Base-by-base conservation (phyloP, 1,139 yeast genomes). In the Candida buenavistaensis region DNA sequence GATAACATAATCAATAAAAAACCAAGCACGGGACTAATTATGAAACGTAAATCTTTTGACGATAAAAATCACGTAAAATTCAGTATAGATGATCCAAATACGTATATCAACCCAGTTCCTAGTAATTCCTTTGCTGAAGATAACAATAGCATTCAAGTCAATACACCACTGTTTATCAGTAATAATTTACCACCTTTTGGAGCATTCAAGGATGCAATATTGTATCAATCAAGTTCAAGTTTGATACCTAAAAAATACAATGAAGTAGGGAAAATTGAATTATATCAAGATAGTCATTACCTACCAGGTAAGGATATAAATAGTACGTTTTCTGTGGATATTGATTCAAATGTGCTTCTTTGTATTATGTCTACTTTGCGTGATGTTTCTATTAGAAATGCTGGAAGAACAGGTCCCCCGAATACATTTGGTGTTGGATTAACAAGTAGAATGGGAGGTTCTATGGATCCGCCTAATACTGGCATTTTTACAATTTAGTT, bases 121-220 rank as follows among this genome's bases (percentile, higher is more conserved):
- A 41, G 48, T 35, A 57, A 55, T 3, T 26, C 40, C 5, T 36
- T 44, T 26, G 36, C 42, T 2, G 23, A 12, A 5, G 40, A 33
- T 10, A 38, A 39, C 17, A 23, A 25, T 20, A 15, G 23, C 5
- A 15, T 17, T 7, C 29, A 27, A 17, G 16, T 24, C 6, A 15
- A 35, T 5, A 20, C 14, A 6, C 22, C 32, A 11, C 23, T 40
- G 32, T 62, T 55, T 40, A 51, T 64, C 10, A 64, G 72, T 12
- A 51, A 54, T 38, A 50, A 59, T 17, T 40, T 59, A 32, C 76
- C 75, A 0, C 75, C 75, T 1, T 69, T 70, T 50, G 74, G 72
- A 2, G 44, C 48, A 3, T 63, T 59, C 33, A 55, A 51, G 32
- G 72, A 68, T 38, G 44, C 62, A 0, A 32, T 55, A n/a, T 35